Percentiles rank a stretch among this genome's conserved stretches.
These are phyloP conservation scores for Mycena galericulata DNA, from an alignment of 768 basidiomycete species.

Conservation along the genomic window DNA sequence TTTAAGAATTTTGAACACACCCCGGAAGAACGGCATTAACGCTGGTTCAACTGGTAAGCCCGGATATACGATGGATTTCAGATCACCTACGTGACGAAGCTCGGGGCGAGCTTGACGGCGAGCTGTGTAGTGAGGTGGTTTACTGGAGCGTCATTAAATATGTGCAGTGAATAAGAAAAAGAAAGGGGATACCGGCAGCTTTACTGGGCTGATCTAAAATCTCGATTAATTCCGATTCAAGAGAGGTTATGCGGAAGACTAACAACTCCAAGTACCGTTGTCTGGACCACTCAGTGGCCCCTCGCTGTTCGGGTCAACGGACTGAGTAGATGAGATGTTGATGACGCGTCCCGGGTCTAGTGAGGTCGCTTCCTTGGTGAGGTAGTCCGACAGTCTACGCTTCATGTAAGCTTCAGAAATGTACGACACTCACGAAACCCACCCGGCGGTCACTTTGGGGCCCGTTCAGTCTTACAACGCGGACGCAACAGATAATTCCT, in stretches of 20 bases:
- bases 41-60: constrained; percentile 47
- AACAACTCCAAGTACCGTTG: constrained; percentile 84
- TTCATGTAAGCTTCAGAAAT: background rate
- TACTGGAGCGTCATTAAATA: constrained; percentile 51
- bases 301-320: constrained; percentile 65
- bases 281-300: constrained; percentile 63
- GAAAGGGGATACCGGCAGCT: constrained; percentile 69
- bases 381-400: constrained; percentile 64
- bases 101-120: constrained; percentile 71
- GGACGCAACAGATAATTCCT: constrained; percentile 42
- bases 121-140: constrained; percentile 84
- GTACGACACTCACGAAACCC: constrained; percentile 18
- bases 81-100: constrained; percentile 67
- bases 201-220: constrained; percentile 81
- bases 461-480: no score
- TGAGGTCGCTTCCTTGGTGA: constrained; percentile 73
- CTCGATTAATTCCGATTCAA: background rate
- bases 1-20: no score
- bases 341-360: constrained; percentile 81
- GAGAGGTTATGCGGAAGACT: constrained; percentile 44
- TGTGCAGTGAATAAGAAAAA: background rate
- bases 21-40: constrained; percentile 90
- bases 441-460: constrained; percentile 65
- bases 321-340: constrained; percentile 83
- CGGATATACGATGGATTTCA: no score